These are phyloP conservation scores for Didymella glomerata DNA, from an alignment of 2,329 filamentous ascomycete genomes.

Conservation along the genomic window DNA sequence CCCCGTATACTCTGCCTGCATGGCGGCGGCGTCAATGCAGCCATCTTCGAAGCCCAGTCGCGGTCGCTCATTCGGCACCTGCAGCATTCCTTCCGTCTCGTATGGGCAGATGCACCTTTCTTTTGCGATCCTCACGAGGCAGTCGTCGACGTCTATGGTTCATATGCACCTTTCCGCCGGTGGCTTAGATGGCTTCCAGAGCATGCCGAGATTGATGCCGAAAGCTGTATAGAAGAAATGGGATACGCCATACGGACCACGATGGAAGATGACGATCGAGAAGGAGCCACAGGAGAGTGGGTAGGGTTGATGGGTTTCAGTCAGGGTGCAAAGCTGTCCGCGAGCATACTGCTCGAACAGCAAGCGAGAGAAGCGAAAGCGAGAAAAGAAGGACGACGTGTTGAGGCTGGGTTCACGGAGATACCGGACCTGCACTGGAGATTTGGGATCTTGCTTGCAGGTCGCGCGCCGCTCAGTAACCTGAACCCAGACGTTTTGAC, in stretches of 20 bases:
- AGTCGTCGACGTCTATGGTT: slow-evolving; percentile 70
- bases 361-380: slow-evolving; percentile 60
- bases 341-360: slow-evolving; percentile 63
- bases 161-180: slow-evolving; percentile 70
- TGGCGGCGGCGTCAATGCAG: slow-evolving; percentile 77
- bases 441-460: slow-evolving; percentile 70
- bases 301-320: slow-evolving; percentile 61
- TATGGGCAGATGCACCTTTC: slow-evolving; percentile 76
- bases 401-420: slow-evolving; percentile 37
- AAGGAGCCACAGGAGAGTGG: slow-evolving; percentile 55
- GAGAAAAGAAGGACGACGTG: slow-evolving; percentile 36
- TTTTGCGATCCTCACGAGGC: slow-evolving; percentile 68
- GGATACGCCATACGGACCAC: slow-evolving; percentile 56
- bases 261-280: slow-evolving; percentile 56
- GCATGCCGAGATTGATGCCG: slow-evolving; percentile 63
- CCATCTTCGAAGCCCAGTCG: slow-evolving; percentile 73
- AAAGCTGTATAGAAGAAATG: slow-evolving; percentile 57
- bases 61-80: slow-evolving; percentile 64
- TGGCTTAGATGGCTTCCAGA: slow-evolving; percentile 71
- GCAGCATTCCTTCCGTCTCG: slow-evolving; percentile 69
- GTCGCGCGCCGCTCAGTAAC: slow-evolving; percentile 66
- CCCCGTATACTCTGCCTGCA: slow-evolving; percentile 83
- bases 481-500: slow-evolving; percentile 54
- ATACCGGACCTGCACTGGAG: slow-evolving; percentile 55
- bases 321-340: slow-evolving; percentile 59